A percentile compares a stretch with the other conserved stretches of the same genome.
phyloP scores from a whole-genome alignment of 164 flowering plant species.

The Stephania yunnanensis region DNA sequence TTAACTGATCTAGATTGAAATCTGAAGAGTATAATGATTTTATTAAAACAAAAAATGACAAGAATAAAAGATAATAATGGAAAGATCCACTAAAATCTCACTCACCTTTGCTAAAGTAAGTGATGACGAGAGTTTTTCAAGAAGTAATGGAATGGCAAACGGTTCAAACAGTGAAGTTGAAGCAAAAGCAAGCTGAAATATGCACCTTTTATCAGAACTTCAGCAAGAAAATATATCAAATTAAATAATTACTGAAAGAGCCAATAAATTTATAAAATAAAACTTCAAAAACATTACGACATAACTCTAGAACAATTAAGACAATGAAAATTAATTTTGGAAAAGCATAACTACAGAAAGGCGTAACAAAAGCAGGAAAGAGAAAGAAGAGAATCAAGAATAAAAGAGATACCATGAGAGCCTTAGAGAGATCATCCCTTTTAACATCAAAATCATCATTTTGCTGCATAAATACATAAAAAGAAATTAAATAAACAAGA shows the following conservation, averaged over 20 bases:
- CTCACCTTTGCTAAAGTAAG: constrained; percentile 78
- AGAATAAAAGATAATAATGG: neutral
- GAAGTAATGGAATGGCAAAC: constrained; percentile 75
- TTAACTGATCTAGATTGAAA: neutral
- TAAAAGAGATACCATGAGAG: constrained; percentile 67
- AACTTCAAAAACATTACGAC: neutral
- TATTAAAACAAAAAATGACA: neutral
- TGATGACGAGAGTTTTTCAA: constrained; percentile 86
- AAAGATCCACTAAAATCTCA: neutral
- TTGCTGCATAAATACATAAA: constrained; percentile 35
- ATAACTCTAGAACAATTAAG: neutral
- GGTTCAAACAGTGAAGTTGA: constrained; percentile 85
- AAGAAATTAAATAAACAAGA: neutral
- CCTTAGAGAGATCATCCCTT: constrained; percentile 75
- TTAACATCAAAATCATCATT: constrained; percentile 51
- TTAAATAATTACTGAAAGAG: neutral
- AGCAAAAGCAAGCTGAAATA: constrained; percentile 64
- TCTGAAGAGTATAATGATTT: neutral
- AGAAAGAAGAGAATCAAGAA: too few species aligned
- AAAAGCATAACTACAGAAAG: neutral
- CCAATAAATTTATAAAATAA: too few species aligned
- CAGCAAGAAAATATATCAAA: neutral
- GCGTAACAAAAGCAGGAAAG: too few species aligned
- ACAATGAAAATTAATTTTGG: neutral
- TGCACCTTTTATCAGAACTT: constrained; percentile 2